Evolutionary conservation across 768 basidiomycete genomes (phyloP), one percentile per base, ranked within the genome.

Genomic region (Auriscalpium vulgare): DNA sequence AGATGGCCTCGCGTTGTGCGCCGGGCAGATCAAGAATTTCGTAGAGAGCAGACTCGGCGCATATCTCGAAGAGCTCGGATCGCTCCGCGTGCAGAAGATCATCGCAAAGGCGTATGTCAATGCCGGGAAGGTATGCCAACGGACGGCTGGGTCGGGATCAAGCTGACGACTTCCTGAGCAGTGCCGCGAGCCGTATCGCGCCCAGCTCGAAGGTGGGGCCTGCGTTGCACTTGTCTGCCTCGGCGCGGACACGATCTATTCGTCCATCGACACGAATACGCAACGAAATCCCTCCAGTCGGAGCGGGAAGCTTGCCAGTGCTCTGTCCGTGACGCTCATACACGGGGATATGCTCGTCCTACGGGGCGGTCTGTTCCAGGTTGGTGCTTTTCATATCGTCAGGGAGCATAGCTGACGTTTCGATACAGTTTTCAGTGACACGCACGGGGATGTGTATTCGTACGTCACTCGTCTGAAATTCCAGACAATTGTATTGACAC

Each of bases 251-350:
- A 54, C 51, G 13, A 49, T 53, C 21, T 10, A 59, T 21, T 52
- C 53, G 8, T 56, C 53, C 2, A 13, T 45, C 47, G 34, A 19
- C 2, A 14, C 50, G 23, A 38, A 35, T 4, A 19, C 58, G n/a
- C 21, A 38, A 9, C 37, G 38, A 7, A 34, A 52, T 11, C 38
- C 37, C 19, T 9, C 34, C 21, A 23, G 36, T 43, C 1, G 56
- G 49, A 46, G 17, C 9, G 40, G 56, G 40, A 23, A 35, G 19
- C 23, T 8, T 38, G 10, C 10, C 13, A 29, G 13, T 40, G 49
- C 48, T n/a, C 55, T 62, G n/a, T 54, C 52, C 14, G 61, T 62
- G 14, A 56, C 61, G 47, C 56, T 62, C 49, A 51, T 59, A 35
- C 60, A 61, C 14, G 60, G 60, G 4, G 60, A 61, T 37, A 50